Evolutionary conservation across 768 basidiomycete genomes (phyloP).

Genomic region (Russula sp.): DNA sequence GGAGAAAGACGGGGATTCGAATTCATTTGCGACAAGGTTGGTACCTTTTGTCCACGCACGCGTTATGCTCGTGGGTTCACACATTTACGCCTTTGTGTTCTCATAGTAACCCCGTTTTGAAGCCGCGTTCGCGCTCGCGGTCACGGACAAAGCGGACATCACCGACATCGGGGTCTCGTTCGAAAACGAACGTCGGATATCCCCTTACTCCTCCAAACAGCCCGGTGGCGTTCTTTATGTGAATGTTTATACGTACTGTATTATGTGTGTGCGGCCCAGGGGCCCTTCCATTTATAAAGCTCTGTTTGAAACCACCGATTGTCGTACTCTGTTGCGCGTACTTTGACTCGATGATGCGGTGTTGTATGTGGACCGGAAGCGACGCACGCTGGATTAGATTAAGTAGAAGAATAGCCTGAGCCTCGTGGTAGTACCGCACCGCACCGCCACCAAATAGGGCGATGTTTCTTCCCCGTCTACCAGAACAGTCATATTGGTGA

Average conservation of each 20-base stretch:
- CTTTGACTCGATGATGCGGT: background rate
- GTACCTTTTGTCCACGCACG: slow-evolving; percentile 8
- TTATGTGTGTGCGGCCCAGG: slow-evolving; percentile 1
- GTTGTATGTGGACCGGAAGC: background rate
- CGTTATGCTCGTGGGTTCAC: slow-evolving; percentile 22
- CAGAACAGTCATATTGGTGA: slow-evolving; percentile 1
- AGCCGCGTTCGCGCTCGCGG: slow-evolving; percentile 24
- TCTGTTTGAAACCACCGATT: background rate
- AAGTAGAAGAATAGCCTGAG: slow-evolving; percentile 12
- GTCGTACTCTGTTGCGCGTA: background rate
- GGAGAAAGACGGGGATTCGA: slow-evolving; percentile 19
- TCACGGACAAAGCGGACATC: slow-evolving; percentile 20
- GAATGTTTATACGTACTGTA: slow-evolving; percentile 8
- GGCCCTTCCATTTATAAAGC: background rate
- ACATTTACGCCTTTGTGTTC: slow-evolving; percentile 11
- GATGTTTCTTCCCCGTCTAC: slow-evolving; percentile 15
- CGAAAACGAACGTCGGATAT: slow-evolving; percentile 18
- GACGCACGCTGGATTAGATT: slow-evolving; percentile 15
- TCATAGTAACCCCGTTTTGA: slow-evolving; percentile 25
- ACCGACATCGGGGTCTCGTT: slow-evolving; percentile 10
- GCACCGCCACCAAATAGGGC: slow-evolving; percentile 26
- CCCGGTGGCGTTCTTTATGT: slow-evolving; percentile 17
- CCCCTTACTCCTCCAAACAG: slow-evolving; percentile 26
- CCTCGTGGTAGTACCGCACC: slow-evolving; percentile 25
- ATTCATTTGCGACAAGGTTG: slow-evolving; percentile 23